These are phyloP conservation scores for Coniferiporia weirii DNA, from an alignment of 1,284 basidiomycete genomes.

Conservation along the genomic window DNA sequence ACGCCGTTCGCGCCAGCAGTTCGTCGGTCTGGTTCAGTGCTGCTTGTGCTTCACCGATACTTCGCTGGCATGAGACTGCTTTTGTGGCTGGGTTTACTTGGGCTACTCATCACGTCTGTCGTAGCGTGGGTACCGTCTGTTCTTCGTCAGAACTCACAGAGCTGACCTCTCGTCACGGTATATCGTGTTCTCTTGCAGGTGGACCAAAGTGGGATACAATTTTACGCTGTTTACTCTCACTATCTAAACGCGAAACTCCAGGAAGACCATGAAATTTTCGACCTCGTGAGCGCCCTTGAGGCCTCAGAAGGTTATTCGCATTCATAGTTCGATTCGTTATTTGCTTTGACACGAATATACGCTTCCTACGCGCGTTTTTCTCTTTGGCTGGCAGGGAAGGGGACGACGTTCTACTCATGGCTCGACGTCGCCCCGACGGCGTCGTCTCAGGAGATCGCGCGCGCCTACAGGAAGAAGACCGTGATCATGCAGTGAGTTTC, in stretches of 20 bases:
- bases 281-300: conserved; percentile 84
- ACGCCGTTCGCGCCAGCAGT: too few relatives aligned
- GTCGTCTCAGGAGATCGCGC: conserved; percentile 67
- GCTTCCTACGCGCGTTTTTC: conserved; percentile 3
- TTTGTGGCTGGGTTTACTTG: conserved; percentile 3
- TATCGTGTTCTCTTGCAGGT: conserved; percentile 34
- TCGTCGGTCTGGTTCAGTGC: not conserved
- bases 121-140: conserved; percentile 2
- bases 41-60: not conserved
- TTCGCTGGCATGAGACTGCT: conserved; percentile 1
- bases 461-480: conserved; percentile 87
- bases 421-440: conserved; percentile 70
- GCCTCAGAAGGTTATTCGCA: conserved; percentile 61
- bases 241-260: conserved; percentile 28
- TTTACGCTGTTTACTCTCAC: not conserved
- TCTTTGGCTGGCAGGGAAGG: conserved; percentile 51
- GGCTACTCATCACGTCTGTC: not conserved
- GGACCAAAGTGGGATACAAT: conserved; percentile 56
- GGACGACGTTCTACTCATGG: conserved; percentile 87
- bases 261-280: conserved; percentile 95
- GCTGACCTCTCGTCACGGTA: not conserved
- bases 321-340: not conserved
- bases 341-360: conserved; percentile 4
- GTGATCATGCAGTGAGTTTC: conserved; percentile 74
- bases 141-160: not conserved